Base-by-base conservation (phyloP, 306 rosid species). In the Trifolium pratense region DNA sequence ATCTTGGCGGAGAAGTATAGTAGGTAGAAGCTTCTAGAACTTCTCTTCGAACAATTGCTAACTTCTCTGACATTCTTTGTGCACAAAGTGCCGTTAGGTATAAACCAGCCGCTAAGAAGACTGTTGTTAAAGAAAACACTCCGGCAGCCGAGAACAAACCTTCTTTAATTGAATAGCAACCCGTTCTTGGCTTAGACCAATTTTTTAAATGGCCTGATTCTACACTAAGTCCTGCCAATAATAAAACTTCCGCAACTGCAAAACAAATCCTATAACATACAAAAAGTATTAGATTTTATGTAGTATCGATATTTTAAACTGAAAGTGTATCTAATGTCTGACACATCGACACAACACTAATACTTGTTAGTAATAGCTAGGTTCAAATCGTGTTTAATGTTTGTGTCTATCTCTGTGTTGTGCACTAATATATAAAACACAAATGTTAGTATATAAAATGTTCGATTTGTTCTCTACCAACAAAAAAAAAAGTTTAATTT, bases 131-230 rank as follows among this genome's bases (percentile, higher is more conserved):
- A 14, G 86, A 72, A 67, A 95, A 87, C 32, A 90, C 90, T 1
- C 97, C 99, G 1, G 97, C 96, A 0, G 92, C 87, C 5, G 97
- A 80, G 39, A 95, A 92, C 12, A 95, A 53, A 4, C 97, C 97
- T 81, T 87, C 87, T 80, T 70, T 79, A 64, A 83, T 70, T 5
- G 70, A 72, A 5, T 87, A 88, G 69, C 97, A 95, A 52, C 66
- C 81, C 0, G 78, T 72, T 78, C 71, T 87, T 17, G 97, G 96
- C 36, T 52, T 82, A 0, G 68, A 66, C 99, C 97, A 91, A n/a
- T 90, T 90, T 46, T 76, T 90, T 7, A 90, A 74, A 75, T 91
- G 97, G 1, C 97, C 96, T 4, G 99, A 91, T 68, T 95, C 99
- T 51, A 91, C 92, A 57, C 91, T 86, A 0, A 95, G 55, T 71